Evolutionary conservation across 192 early-diverging fungal species (phyloP).

Genomic region (Rhizophagus sp.): DNA sequence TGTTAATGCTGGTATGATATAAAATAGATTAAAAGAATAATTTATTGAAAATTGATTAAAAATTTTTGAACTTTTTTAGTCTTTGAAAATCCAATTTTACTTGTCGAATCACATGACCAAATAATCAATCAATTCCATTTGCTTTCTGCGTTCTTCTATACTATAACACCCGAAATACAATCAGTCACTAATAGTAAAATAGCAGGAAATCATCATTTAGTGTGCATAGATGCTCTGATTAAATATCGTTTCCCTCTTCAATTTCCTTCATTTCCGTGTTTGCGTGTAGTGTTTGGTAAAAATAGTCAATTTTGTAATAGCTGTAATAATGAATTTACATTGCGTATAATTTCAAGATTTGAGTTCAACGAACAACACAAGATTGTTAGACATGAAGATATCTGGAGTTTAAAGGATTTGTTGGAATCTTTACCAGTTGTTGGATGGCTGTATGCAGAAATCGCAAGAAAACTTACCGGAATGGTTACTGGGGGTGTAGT

Average conservation of each 20-base stretch:
- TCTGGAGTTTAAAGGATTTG: constrained; percentile 30
- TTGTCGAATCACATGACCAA: constrained; percentile 1
- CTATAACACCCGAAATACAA: constrained; percentile 13
- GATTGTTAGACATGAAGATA: constrained; percentile 32
- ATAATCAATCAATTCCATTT: constrained; percentile 14
- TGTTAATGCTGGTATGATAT: constrained; percentile 22
- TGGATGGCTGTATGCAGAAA: constrained; percentile 30
- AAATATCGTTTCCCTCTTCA: constrained; percentile 13
- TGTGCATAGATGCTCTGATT: constrained; percentile 15
- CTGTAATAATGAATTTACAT: not conserved
- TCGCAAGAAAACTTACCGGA: constrained; percentile 21
- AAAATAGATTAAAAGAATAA: not conserved
- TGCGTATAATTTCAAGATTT: constrained; percentile 16
- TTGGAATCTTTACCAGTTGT: constrained; percentile 23
- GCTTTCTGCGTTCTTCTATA: not conserved
- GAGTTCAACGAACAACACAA: constrained; percentile 27
- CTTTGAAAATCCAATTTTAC: constrained; percentile 23
- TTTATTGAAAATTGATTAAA: not conserved
- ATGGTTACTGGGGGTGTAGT: not conserved
- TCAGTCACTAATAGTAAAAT: not conserved
- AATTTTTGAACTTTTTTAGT: constrained; percentile 11
- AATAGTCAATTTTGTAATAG: not conserved
- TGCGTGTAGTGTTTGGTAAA: not conserved
- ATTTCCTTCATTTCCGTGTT: not conserved
- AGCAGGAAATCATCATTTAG: constrained; percentile 20